Conservation (phyloP, 2,329 filamentous ascomycete species). For the Dendrostoma leiphaemia region DNA sequence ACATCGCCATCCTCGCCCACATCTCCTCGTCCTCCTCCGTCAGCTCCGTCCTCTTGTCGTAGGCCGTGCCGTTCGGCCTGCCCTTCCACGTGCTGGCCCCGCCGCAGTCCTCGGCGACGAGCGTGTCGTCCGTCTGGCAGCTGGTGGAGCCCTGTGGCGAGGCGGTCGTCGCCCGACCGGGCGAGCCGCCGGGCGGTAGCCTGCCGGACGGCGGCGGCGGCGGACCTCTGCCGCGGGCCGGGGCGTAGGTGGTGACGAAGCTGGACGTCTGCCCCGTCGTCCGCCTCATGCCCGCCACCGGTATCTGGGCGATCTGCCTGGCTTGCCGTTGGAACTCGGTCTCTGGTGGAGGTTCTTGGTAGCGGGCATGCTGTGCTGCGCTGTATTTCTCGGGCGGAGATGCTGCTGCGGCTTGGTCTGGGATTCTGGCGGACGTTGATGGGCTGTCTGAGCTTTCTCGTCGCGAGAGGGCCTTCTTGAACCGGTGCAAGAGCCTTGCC, state of each 20-base stretch:
- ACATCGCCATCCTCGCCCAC: conserved; percentile 18
- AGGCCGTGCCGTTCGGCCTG: conserved; percentile 13
- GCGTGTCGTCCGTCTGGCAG: neutral
- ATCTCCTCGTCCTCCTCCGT: conserved; percentile 16
- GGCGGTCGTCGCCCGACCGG: neutral
- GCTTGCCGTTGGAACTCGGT: conserved; percentile 10
- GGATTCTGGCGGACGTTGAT: neutral
- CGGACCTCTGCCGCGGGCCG: conserved; percentile 2
- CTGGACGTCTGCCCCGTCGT: conserved; percentile 3
- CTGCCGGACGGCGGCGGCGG: neutral
- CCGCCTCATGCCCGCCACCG: conserved; percentile 13
- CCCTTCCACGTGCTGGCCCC: neutral
- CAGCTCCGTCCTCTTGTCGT: conserved; percentile 11
- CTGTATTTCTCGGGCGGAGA: neutral
- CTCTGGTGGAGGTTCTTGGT: neutral
- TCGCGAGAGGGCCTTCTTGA: neutral
- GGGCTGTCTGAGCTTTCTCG: neutral
- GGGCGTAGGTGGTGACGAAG: conserved; percentile 6
- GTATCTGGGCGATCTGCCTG: conserved; percentile 14
- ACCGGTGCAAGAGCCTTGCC: neutral
- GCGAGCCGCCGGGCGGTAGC: neutral
- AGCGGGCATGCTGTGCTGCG: conserved; percentile 1
- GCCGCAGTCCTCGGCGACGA: neutral
- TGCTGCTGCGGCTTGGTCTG: neutral
- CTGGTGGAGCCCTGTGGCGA: neutral